Evolutionary conservation across 2,329 filamentous ascomycete species (phyloP).

Genomic region (Fusarium oligoseptatum): DNA sequence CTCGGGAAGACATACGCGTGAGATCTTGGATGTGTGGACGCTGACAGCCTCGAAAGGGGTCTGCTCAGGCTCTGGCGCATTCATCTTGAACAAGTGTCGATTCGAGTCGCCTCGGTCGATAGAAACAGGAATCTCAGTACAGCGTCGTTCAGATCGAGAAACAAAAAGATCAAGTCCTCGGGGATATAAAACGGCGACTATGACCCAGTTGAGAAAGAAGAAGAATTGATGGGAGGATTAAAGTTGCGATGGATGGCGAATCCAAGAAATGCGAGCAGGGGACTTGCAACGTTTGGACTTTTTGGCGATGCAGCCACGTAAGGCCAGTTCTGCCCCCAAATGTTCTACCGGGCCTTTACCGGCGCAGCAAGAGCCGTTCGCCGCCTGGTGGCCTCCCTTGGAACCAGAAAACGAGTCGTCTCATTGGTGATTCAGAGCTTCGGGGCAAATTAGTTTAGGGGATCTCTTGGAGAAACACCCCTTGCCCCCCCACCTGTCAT

Average conservation of each 20-base stretch:
- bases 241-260: constrained; percentile 23
- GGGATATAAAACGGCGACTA: constrained; percentile 13
- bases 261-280: constrained; percentile 13
- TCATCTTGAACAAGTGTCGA: constrained; percentile 68
- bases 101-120: constrained; percentile 25
- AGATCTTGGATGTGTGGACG: constrained; percentile 82
- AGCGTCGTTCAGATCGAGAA: constrained; percentile 1
- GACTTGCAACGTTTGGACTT: constrained; percentile 28
- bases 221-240: constrained; percentile 20
- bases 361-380: constrained; percentile 33
- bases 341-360: constrained; percentile 39
- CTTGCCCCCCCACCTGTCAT: constrained; percentile 31
- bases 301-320: constrained; percentile 47
- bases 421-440: constrained; percentile 33
- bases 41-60: constrained; percentile 93
- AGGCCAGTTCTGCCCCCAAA: constrained; percentile 20
- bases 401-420: constrained; percentile 16
- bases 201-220: background rate
- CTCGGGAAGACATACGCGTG: constrained; percentile 69
- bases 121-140: background rate
- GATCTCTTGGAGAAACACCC: constrained; percentile 23
- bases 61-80: constrained; percentile 86
- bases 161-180: constrained; percentile 2
- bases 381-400: constrained; percentile 32
- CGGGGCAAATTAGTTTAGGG: constrained; percentile 10